These are phyloP conservation scores for Penicillium argentinense DNA, from an alignment of 495 filamentous ascomycete genomes.

Conservation along the genomic window DNA sequence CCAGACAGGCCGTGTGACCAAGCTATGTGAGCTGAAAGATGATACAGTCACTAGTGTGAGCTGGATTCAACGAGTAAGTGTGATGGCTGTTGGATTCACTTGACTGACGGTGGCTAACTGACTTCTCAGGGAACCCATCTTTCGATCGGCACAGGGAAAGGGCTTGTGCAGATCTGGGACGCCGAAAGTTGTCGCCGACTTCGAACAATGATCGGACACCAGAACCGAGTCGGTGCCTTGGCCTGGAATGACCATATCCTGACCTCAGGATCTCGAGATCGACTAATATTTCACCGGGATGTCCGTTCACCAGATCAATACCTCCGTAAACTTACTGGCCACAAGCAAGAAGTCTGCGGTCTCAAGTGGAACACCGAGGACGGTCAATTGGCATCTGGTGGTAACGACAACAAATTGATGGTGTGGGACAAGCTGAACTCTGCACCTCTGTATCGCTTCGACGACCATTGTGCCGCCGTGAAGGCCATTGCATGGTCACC, in stretches of 20 bases:
- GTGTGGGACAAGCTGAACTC: constrained; percentile 94
- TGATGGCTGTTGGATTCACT: no score
- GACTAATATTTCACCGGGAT: constrained; percentile 90
- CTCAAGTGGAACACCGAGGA: constrained; percentile 95
- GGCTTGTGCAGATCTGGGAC: constrained; percentile 97
- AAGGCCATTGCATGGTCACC: constrained; percentile 99
- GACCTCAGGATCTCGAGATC: constrained; percentile 91
- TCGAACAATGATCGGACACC: constrained; percentile 95
- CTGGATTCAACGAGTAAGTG: constrained; percentile 82
- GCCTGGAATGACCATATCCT: constrained; percentile 99
- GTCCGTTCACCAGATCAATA: constrained; percentile 92
- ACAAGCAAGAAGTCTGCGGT: constrained; percentile 99
- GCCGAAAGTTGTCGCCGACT: constrained; percentile 79
- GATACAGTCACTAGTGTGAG: constrained; percentile 95
- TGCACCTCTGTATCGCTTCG: constrained; percentile 86
- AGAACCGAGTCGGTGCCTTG: constrained; percentile 82
- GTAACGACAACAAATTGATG: constrained; percentile 97
- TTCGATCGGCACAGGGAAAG: constrained; percentile 89
- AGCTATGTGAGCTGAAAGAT: constrained; percentile 88
- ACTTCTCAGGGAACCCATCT: constrained; percentile 77
- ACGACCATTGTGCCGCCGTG: constrained; percentile 89
- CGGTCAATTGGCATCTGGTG: constrained; percentile 91
- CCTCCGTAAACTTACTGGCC: constrained; percentile 75
- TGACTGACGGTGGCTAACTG: no score
- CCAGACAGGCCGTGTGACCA: constrained; percentile 78